Percentiles rank a stretch among this genome's conserved stretches.
phyloP scores from a whole-genome alignment of 1,284 basidiomycete species.

The Naganishia albida region DNA sequence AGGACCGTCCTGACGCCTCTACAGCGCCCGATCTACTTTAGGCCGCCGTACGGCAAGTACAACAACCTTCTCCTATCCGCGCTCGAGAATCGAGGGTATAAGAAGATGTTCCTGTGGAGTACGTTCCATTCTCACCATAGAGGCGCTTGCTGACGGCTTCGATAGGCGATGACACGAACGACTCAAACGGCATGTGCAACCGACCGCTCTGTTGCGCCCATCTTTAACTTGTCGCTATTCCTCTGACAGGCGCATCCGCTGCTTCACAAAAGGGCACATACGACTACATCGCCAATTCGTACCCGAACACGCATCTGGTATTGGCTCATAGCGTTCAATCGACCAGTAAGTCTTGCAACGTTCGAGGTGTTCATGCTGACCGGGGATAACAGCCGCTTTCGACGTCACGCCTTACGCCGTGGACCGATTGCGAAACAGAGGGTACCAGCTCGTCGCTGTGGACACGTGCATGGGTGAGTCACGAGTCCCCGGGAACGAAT shows the following conservation, averaged over 20 bases:
- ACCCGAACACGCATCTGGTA: slow-evolving; percentile 44
- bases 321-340: slow-evolving; percentile 45
- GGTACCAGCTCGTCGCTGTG: slow-evolving; percentile 50
- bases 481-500: background rate
- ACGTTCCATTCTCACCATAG: background rate
- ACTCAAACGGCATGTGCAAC: slow-evolving; percentile 39
- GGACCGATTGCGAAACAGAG: slow-evolving; percentile 40
- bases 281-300: slow-evolving; percentile 40
- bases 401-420: slow-evolving; percentile 47
- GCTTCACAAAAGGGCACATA: slow-evolving; percentile 35
- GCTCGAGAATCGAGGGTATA: slow-evolving; percentile 55
- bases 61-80: slow-evolving; percentile 59
- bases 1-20: background rate
- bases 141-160: too few species aligned
- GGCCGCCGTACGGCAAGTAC: slow-evolving; percentile 42
- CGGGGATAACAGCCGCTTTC: slow-evolving; percentile 34
- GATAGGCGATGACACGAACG: slow-evolving; percentile 43
- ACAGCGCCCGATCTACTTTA: slow-evolving; percentile 27
- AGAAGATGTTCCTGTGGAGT: slow-evolving; percentile 52
- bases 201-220: background rate
- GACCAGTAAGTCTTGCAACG: slow-evolving; percentile 9
- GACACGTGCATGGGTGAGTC: slow-evolving; percentile 50
- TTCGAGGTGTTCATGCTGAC: background rate
- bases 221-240: background rate
- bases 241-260: slow-evolving; percentile 37